These are phyloP conservation scores for Rhodamnia rubescens DNA, from an alignment of 345 rosid genomes.

Conservation along the genomic window DNA sequence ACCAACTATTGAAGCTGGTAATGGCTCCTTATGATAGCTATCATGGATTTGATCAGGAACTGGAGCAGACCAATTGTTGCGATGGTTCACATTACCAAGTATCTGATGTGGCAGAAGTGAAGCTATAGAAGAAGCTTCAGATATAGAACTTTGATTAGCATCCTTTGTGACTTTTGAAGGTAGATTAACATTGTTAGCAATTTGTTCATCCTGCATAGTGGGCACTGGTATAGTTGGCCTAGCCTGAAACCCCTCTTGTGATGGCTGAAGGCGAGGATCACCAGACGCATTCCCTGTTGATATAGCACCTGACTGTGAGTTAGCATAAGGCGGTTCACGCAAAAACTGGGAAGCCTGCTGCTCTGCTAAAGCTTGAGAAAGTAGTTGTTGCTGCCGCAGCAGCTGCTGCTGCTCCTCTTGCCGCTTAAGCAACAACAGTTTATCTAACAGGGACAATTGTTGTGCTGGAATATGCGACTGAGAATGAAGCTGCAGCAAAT, in stretches of 20 bases:
- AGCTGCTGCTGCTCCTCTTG: slow-evolving; percentile 79
- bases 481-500: slow-evolving; percentile 54
- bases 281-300: slow-evolving; percentile 35
- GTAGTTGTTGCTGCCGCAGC: slow-evolving; percentile 66
- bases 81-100: slow-evolving; percentile 23
- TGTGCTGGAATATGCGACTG: slow-evolving; percentile 53
- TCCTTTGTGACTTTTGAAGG: slow-evolving; percentile 29
- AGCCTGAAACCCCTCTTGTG: slow-evolving; percentile 40
- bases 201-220: slow-evolving; percentile 26
- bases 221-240: slow-evolving; percentile 41
- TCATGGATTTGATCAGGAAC: slow-evolving; percentile 20
- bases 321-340: slow-evolving; percentile 50
- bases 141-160: slow-evolving; percentile 18
- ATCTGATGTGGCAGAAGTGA: slow-evolving; percentile 43
- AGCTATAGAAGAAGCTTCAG: slow-evolving; percentile 22
- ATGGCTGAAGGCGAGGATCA: slow-evolving; percentile 44
- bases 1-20: slow-evolving; percentile 12
- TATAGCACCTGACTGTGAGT: slow-evolving; percentile 28
- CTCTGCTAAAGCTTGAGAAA: slow-evolving; percentile 64
- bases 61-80: slow-evolving; percentile 20
- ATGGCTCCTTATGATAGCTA: slow-evolving; percentile 24
- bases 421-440: slow-evolving; percentile 59
- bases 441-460: slow-evolving; percentile 61
- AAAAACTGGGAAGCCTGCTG: slow-evolving; percentile 44
- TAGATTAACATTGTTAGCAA: slow-evolving; percentile 24